Percentiles rank a stretch among this genome's conserved stretches.
Conservation (phyloP, 306 rosid species). For the Inga laurina region DNA sequence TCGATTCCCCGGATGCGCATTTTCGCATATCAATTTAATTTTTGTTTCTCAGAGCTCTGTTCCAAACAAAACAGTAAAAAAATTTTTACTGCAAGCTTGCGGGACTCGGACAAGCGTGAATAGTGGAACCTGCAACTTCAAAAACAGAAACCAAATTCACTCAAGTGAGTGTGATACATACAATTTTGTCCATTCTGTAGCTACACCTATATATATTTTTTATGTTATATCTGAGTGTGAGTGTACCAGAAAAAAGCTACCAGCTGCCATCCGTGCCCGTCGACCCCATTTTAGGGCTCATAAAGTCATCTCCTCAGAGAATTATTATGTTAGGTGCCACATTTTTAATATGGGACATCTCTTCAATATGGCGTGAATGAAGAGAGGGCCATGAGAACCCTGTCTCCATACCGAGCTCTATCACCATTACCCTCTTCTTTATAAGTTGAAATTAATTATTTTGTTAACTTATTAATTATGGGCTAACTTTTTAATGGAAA, state of each 20-base stretch:
- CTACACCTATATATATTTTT: neutral
- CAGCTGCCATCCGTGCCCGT: neutral
- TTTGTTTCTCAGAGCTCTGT: neutral
- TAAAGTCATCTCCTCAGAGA: neutral
- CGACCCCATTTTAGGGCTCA: conserved; percentile 15
- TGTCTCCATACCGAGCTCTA: neutral
- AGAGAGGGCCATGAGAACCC: conserved; percentile 7
- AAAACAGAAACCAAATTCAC: conserved; percentile 1
- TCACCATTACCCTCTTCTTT: too few relatives aligned
- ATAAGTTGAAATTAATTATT: too few relatives aligned
- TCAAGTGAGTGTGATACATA: neutral
- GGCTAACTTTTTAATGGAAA: too few relatives aligned
- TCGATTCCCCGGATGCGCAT: conserved; percentile 52
- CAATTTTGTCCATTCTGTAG: neutral
- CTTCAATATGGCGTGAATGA: neutral
- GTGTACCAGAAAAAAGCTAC: neutral
- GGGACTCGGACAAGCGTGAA: neutral
- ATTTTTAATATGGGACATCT: conserved; percentile 21
- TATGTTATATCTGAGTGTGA: neutral
- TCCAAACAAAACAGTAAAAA: neutral
- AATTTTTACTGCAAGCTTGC: neutral
- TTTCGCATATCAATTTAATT: accelerated
- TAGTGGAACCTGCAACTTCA: neutral
- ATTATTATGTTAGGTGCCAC: conserved; percentile 32
- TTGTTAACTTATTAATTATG: too few relatives aligned